Conservation (phyloP, 2,329 filamentous ascomycete species). For the Pseudocercospora macadamiae region DNA sequence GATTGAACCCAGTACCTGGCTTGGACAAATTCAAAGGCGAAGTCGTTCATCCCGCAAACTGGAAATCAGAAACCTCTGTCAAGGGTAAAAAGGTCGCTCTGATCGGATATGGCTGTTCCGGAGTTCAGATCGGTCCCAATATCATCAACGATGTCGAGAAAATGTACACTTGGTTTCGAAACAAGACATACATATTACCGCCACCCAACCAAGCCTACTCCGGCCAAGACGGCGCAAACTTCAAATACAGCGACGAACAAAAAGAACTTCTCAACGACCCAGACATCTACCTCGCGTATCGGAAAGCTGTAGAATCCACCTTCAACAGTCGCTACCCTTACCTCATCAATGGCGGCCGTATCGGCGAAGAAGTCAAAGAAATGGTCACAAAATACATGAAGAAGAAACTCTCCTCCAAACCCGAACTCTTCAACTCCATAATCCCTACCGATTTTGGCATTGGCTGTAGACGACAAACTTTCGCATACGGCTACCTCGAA, state of each 20-base stretch:
- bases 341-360: slow-evolving; percentile 28
- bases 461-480: slow-evolving; percentile 26
- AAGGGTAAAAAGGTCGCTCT: slow-evolving; percentile 18
- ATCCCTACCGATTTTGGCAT: slow-evolving; percentile 27
- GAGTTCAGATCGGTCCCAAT: slow-evolving; percentile 28
- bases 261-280: slow-evolving; percentile 36
- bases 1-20: slow-evolving; percentile 15
- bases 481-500: slow-evolving; percentile 28
- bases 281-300: slow-evolving; percentile 27
- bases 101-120: slow-evolving; percentile 26
- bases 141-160: slow-evolving; percentile 25
- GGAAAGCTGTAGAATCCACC: slow-evolving; percentile 26
- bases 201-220: slow-evolving; percentile 26
- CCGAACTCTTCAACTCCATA: slow-evolving; percentile 25
- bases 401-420: slow-evolving; percentile 23
- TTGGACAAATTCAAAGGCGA: slow-evolving; percentile 19
- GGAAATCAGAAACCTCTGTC: slow-evolving; percentile 12
- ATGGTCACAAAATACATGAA: slow-evolving; percentile 27
- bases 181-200: slow-evolving; percentile 27
- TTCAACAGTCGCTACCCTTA: slow-evolving; percentile 25
- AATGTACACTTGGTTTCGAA: slow-evolving; percentile 29
- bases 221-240: slow-evolving; percentile 26
- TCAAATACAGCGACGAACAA: slow-evolving; percentile 57
- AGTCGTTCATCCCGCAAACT: slow-evolving; percentile 18
- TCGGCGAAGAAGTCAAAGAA: slow-evolving; percentile 18